phyloP scores from a whole-genome alignment of 2,329 filamentous ascomycete species.

The Fusarium falciforme region DNA sequence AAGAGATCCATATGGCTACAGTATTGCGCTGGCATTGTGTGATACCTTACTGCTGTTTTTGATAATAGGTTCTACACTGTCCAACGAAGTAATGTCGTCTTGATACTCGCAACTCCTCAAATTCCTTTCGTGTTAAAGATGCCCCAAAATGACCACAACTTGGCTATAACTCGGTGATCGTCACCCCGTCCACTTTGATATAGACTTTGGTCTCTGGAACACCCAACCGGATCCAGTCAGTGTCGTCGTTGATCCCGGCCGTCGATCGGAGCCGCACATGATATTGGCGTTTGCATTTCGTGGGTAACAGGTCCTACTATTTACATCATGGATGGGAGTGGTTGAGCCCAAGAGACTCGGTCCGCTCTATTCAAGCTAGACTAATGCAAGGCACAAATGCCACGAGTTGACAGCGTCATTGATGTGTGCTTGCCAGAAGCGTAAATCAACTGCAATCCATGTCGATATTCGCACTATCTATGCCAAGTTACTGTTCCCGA shows the following conservation, averaged over 20 bases:
- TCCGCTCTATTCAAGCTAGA: background rate
- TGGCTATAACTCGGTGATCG: background rate
- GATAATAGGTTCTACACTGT: background rate
- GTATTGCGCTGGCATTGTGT: background rate
- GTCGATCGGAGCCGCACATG: background rate
- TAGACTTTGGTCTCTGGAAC: background rate
- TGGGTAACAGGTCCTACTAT: constrained; percentile 7
- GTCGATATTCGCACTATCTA: background rate
- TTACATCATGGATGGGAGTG: constrained; percentile 14
- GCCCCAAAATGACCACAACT: background rate
- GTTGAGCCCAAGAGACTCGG: constrained; percentile 4
- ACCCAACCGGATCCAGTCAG: background rate
- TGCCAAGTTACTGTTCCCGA: background rate
- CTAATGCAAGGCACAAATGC: constrained; percentile 12
- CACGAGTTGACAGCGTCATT: constrained; percentile 12
- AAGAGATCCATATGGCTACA: background rate
- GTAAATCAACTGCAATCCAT: background rate
- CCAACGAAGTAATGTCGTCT: background rate
- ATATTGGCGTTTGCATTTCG: constrained; percentile 19
- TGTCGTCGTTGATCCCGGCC: background rate
- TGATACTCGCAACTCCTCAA: background rate
- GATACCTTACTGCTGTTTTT: background rate
- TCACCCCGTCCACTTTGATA: background rate
- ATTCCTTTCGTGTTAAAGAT: background rate
- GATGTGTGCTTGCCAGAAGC: background rate